Evolutionary conservation across 495 filamentous ascomycete genomes (phyloP).

Genomic region (Penicillium subrubescens): DNA sequence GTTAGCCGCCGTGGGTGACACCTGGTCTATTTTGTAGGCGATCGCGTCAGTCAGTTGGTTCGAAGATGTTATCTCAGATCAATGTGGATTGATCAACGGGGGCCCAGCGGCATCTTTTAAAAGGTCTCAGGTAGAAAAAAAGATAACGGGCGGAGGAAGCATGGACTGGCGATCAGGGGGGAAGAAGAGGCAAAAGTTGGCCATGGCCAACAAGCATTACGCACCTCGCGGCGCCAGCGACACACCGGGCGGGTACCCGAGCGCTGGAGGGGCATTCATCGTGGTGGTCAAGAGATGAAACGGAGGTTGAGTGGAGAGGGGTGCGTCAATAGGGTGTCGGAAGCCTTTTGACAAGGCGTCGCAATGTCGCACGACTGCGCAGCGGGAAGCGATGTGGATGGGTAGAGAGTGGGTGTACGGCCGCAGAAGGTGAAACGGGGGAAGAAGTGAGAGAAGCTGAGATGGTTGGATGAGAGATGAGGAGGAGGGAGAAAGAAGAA

Average conservation of each 20-base stretch:
- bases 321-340: conserved; percentile 13
- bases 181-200: neutral
- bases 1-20: conserved; percentile 58
- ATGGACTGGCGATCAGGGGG: conserved; percentile 1
- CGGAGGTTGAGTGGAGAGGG: conserved; percentile 23
- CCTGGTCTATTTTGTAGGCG: conserved; percentile 18
- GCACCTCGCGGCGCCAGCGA: conserved; percentile 44
- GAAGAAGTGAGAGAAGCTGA: neutral
- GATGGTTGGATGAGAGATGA: neutral
- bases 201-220: conserved; percentile 26
- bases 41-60: conserved; percentile 13
- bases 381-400: conserved; percentile 5
- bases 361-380: conserved; percentile 26
- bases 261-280: conserved; percentile 45
- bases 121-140: conserved; percentile 3
- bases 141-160: neutral
- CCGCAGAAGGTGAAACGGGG: neutral
- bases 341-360: conserved; percentile 2
- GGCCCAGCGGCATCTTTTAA: conserved; percentile 9
- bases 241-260: conserved; percentile 42
- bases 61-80: neutral
- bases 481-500: conserved; percentile 2
- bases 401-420: neutral
- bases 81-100: conserved; percentile 4
- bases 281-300: conserved; percentile 27